phyloP scores from a whole-genome alignment of 2,329 filamentous ascomycete species.

The Neobulgaria alba region DNA sequence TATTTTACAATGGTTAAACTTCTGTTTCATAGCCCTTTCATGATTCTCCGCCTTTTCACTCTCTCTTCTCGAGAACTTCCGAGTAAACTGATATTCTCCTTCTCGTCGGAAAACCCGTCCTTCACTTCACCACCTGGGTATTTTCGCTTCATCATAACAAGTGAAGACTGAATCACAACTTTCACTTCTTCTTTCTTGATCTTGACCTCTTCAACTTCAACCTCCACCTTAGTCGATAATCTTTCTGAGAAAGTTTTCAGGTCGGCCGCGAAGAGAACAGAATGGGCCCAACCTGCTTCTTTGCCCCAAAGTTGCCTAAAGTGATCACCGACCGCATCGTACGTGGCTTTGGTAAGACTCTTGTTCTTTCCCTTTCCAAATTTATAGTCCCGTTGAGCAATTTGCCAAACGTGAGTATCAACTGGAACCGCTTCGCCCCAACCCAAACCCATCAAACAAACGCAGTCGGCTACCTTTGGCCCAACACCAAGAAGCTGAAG shows the following conservation, averaged over 20 bases:
- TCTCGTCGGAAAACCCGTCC: neutral
- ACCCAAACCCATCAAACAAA: conserved; percentile 89
- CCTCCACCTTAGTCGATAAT: conserved; percentile 36
- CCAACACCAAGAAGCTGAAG: conserved; percentile 79
- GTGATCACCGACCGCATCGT: conserved; percentile 82
- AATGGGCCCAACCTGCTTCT: conserved; percentile 96
- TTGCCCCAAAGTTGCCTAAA: conserved; percentile 86
- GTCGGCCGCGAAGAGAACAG: conserved; percentile 91
- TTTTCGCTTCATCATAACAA: neutral
- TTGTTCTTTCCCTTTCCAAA: conserved; percentile 78
- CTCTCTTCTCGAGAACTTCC: neutral
- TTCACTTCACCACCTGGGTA: neutral
- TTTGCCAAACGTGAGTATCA: conserved; percentile 98
- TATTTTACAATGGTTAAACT: no score
- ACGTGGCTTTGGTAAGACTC: conserved; percentile 79
- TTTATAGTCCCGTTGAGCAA: conserved; percentile 90
- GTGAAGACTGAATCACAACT: neutral
- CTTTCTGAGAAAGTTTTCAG: conserved; percentile 71
- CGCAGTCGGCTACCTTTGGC: conserved; percentile 94
- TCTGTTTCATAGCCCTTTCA: no score
- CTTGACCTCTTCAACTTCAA: conserved; percentile 35
- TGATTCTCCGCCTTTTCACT: neutral
- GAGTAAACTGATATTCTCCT: neutral
- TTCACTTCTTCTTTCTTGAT: conserved; percentile 1
- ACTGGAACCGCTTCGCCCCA: conserved; percentile 95